Evolutionary conservation across 208 protist genomes (phyloP).

Genomic region (Acanthamoeba triangularis): DNA sequence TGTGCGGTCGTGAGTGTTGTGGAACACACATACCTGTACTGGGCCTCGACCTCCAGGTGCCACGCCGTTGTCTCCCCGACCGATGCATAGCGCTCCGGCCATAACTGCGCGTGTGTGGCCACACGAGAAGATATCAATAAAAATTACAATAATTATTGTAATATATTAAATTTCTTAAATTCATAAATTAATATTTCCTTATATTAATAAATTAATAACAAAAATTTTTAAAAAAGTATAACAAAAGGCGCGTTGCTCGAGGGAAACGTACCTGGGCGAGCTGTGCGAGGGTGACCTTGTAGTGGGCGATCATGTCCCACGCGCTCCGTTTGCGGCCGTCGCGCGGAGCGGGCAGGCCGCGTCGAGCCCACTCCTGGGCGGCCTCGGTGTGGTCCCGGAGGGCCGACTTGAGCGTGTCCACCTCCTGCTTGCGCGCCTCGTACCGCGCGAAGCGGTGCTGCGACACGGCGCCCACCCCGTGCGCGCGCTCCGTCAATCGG

Average conservation of each 20-base stretch:
- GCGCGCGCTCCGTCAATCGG: conserved; percentile 84
- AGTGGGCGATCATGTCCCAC: conserved; percentile 56
- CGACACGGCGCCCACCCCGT: neutral
- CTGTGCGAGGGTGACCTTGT: conserved; percentile 31
- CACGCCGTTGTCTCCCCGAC: neutral
- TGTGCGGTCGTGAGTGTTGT: neutral
- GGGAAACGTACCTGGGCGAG: neutral
- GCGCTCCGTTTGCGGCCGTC: conserved; percentile 59
- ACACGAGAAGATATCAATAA: conserved; percentile 26
- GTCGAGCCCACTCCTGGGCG: conserved; percentile 3
- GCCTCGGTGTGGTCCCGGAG: conserved; percentile 1
- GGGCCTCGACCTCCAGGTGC: conserved; percentile 24
- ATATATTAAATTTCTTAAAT: too few species aligned
- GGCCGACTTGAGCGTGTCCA: conserved; percentile 7
- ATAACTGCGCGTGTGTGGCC: neutral
- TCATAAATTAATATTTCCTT: too few species aligned
- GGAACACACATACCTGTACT: neutral
- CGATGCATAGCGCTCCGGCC: neutral
- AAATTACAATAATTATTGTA: too few species aligned
- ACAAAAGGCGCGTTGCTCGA: neutral
- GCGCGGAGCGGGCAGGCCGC: neutral
- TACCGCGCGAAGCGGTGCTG: neutral
- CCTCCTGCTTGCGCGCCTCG: neutral
- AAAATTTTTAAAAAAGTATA: too few species aligned
- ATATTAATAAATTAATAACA: too few species aligned